phyloP scores from a whole-genome alignment of 352 stramenopile species.

The Phytophthora tentaculata region DNA sequence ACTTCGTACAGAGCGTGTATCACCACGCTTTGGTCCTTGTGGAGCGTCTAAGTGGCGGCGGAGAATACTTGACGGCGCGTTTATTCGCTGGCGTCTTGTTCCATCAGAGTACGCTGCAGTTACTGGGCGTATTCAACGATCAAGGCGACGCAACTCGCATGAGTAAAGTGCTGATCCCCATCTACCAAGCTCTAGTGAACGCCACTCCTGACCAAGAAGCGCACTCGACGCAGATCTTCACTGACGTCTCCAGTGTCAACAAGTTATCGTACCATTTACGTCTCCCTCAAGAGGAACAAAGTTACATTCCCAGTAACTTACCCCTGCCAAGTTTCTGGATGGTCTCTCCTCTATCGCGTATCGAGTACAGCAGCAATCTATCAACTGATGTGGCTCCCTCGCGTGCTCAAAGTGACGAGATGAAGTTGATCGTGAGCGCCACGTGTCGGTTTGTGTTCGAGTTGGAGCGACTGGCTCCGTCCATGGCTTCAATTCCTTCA shows the following conservation, averaged over 20 bases:
- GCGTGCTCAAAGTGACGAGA: conserved; percentile 63
- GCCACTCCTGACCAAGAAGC: conserved; percentile 59
- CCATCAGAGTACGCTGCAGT: conserved; percentile 42
- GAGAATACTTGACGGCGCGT: conserved; percentile 55
- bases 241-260: conserved; percentile 7
- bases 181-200: conserved; percentile 75
- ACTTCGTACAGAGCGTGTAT: conserved; percentile 50
- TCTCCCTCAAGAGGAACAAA: conserved; percentile 61
- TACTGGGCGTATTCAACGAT: conserved; percentile 52
- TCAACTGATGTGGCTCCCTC: conserved; percentile 36
- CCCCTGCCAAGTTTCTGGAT: conserved; percentile 75
- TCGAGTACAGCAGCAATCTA: conserved; percentile 56
- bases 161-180: conserved; percentile 60
- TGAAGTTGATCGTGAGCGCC: conserved; percentile 76
- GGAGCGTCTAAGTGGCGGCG: conserved; percentile 43
- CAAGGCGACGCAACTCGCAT: conserved; percentile 49
- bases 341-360: conserved; percentile 70
- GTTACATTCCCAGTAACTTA: conserved; percentile 58
- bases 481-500: conserved; percentile 27
- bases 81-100: conserved; percentile 65
- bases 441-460: conserved; percentile 72
- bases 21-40: conserved; percentile 46
- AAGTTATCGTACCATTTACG: conserved; percentile 67
- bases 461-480: conserved; percentile 42
- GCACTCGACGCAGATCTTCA: conserved; percentile 54